Conservation (phyloP, 164 flowering plant genomes). For the Vitis vinifera region DNA sequence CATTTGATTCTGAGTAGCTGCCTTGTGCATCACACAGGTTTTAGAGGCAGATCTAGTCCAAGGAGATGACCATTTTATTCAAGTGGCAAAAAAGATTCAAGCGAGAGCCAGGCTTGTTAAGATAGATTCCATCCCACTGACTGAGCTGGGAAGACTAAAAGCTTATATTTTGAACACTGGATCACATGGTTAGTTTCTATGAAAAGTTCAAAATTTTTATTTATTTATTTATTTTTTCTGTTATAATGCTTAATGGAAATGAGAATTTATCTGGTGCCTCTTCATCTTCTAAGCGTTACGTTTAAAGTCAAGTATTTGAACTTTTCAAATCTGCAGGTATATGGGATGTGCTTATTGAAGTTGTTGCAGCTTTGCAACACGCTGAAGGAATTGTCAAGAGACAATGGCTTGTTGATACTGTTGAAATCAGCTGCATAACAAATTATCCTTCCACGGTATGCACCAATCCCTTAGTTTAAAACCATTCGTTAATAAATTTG, state of each 20-base stretch:
- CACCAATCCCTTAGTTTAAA: background rate
- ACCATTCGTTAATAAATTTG: background rate
- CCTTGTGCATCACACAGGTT: conserved; percentile 34
- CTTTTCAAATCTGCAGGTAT: conserved; percentile 38
- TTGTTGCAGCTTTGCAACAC: conserved; percentile 62
- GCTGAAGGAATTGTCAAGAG: conserved; percentile 60
- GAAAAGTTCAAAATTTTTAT: background rate
- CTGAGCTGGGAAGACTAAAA: conserved; percentile 62
- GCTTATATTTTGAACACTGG: conserved; percentile 43
- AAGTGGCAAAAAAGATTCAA: conserved; percentile 52
- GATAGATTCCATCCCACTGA: conserved; percentile 52
- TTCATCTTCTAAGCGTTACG: background rate
- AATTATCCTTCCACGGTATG: conserved; percentile 81
- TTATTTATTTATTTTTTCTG: background rate
- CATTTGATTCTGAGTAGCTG: background rate
- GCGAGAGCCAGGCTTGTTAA: conserved; percentile 61
- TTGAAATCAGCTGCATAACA: conserved; percentile 79
- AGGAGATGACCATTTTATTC: conserved; percentile 22
- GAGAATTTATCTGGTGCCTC: background rate
- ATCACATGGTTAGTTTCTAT: conserved; percentile 59
- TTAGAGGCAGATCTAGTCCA: conserved; percentile 29
- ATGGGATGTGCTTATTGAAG: conserved; percentile 79
- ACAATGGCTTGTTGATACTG: conserved; percentile 80
- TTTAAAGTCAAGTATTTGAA: background rate
- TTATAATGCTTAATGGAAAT: background rate